Evolutionary conservation across 768 basidiomycete genomes (phyloP), one percentile per base, ranked within the genome.

Genomic region (Collybia sp.): DNA sequence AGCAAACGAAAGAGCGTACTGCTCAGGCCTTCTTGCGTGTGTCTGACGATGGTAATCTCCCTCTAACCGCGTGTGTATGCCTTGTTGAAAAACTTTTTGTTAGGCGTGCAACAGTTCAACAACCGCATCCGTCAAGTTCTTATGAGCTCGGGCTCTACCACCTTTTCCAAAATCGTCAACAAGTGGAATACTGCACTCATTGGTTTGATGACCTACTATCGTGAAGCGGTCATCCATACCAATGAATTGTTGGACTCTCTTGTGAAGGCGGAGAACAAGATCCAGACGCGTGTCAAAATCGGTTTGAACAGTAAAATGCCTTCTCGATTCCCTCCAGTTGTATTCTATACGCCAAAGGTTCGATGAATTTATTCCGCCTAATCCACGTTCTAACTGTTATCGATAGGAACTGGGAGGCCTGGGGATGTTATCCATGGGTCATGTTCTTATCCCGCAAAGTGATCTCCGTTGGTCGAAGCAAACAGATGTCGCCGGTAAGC

Each of bases 241-340:
- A 93, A 93, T 57, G 95, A 98, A 65, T 74, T 99, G 15, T 79
- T 99, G 41, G 96, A 98, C 61, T 80, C 93, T 0, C 76, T 98
- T 34, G 96, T 99, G 59, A 99, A 99, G 68, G 93, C 94, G 1
- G 95, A 99, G 72, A 97, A 97, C 80, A 98, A 98, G 76, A 95
- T 98, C 40, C 96, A 99, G 68, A 97, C 94, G 2, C 91, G 96
- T 69, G 95, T 99, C 59, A 98, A 98, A 78, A 97, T 99, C 51
- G 96, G 95, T n/a, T 61, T 96, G 55, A 96, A 97, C 76, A 91
- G 88, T 66, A 96, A 98, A 73, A 98, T 99, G 96, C 96, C 96
- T 17, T 96, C 93, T 3, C 87, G 93, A 77, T 97, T 98, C 80
- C 95, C 96, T 46, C 88, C 95, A 10, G 88, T 91, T 12, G 88